Evolutionary conservation across 176 grass and related monocot genomes (phyloP), one percentile per base, ranked within the genome.

Genomic region (Triticum turgidum): DNA sequence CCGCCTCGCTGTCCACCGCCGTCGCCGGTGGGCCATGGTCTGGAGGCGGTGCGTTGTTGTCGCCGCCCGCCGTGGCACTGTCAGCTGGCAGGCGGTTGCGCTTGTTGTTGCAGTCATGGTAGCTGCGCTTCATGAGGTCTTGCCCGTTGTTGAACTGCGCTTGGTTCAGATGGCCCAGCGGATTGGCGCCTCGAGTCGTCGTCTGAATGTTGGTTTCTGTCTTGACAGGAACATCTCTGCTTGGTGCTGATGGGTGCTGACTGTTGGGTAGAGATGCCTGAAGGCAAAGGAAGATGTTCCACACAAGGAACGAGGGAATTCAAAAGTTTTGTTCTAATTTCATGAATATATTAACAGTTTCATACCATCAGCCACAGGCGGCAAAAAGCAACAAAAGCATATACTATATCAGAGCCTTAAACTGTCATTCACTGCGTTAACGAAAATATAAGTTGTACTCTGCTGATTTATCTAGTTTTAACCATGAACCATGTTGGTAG

Each of bases 181-280:
- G 24, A 73, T 68, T 79, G 6, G 35, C 44, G 5, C 79, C 80
- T 29, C 44, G 66, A 47, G 51, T 35, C 5, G 58, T 77, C 37
- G 58, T 77, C 68, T 84, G 80, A 84, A 42, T 21, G 56, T 45
- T 90, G 3, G 44, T 47, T 70, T 95, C 88, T 76, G 88, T 85
- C 73, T 78, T 85, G 44, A 69, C 63, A 65, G 87, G 25, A 49
- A 15, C 17, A n/a, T 79, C 69, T 6, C 42, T 44, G 33, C 69
- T 77, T 59, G 79, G 76, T 11, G 61, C 7, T 34, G 84, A 70
- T 65, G 63, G 38, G 24, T 68, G 71, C 29, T 89, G 76, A 65
- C 79, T 61, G 62, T 83, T 74, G 45, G 64, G 21, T 44, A 70
- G 54, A 76, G 70, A 86, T 80, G 80, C 76, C 85, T 87, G 61